Evolutionary conservation across 2,329 filamentous ascomycete species (phyloP), one percentile per base, ranked within the genome.

Genomic region (Chlorencoelia australis): DNA sequence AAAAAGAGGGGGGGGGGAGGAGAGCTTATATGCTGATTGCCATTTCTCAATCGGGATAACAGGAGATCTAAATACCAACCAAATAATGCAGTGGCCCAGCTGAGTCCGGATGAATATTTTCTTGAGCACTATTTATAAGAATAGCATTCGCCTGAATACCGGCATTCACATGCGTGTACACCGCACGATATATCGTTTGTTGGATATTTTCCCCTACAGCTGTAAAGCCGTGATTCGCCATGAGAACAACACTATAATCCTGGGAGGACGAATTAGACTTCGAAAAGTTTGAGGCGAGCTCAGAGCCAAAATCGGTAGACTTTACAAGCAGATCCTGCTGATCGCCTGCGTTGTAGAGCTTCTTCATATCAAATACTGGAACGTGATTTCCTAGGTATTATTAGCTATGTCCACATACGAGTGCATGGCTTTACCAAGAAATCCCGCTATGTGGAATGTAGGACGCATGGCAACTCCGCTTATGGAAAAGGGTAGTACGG

Each of bases 211-310:
- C 41, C 1, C 55, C 64, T 5, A 58, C 39, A 2, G 57, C 53
- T 2, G 65, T 64, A 44, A 62, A 65, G 2, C 65, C 66, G 41
- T 69, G 64, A 4, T 61, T 57, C 2, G 58, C 51, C 65, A 68
- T 67, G 30, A 69, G 49, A 1, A 65, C 58, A 4, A 66, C 61
- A 5, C 50, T 50, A 24, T 58, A 42, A n/a, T 41, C 24, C 21
- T 52, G 25, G 46, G 18, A 21, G 5, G 30, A 22, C 21, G 30
- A 32, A 7, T 24, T 48, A 7, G 44, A 46, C 4, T 40, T 42
- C 7, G 50, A 45, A 37, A 64, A 65, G 3, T 30, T 41, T 3
- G 42, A 35, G 7, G 62, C 61, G 6, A 67, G 52, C 5, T 52
- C 47, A 13, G 46, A 42, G 6, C 59, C 62, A 4, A 63, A 55